Evolutionary conservation across 495 filamentous ascomycete species (phyloP).

Genomic region (Hypoxylon subgilvum): DNA sequence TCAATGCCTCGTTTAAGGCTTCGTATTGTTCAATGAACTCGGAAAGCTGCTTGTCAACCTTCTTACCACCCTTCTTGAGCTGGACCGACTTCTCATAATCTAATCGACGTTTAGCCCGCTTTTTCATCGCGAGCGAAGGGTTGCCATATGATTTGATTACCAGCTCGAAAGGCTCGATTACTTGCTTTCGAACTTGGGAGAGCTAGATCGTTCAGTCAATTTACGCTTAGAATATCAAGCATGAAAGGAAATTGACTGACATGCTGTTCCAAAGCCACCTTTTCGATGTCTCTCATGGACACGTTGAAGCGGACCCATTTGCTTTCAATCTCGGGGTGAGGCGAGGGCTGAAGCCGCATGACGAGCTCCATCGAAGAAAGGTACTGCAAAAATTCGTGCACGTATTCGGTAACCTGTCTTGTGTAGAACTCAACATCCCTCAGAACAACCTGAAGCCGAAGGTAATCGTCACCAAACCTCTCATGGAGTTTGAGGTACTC

Average conservation of each 20-base stretch:
- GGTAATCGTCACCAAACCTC: slow-evolving; percentile 83
- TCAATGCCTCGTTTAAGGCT: slow-evolving; percentile 88
- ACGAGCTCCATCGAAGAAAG: slow-evolving; percentile 72
- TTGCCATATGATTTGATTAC: slow-evolving; percentile 80
- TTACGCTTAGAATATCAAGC: not conserved
- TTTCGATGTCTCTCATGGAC: slow-evolving; percentile 79
- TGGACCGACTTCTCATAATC: slow-evolving; percentile 75
- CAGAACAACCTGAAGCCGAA: slow-evolving; percentile 86
- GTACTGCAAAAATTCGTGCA: slow-evolving; percentile 75
- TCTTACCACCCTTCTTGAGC: slow-evolving; percentile 72
- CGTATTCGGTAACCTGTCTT: slow-evolving; percentile 67
- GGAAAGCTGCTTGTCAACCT: slow-evolving; percentile 78
- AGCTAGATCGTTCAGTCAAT: slow-evolving; percentile 57
- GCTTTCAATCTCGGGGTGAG: slow-evolving; percentile 80
- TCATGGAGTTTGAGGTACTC: slow-evolving; percentile 77
- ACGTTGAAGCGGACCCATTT: slow-evolving; percentile 89
- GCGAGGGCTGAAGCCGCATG: slow-evolving; percentile 62
- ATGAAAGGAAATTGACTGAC: slow-evolving; percentile 58
- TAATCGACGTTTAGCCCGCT: slow-evolving; percentile 84
- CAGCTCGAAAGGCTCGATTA: slow-evolving; percentile 85
- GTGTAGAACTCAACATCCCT: slow-evolving; percentile 90
- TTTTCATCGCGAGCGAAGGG: slow-evolving; percentile 84
- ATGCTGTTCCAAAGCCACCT: slow-evolving; percentile 80
- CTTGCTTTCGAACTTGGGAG: slow-evolving; percentile 73
- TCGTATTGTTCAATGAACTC: slow-evolving; percentile 86